These are phyloP conservation scores for Styphnolobium japonicum DNA, from an alignment of 306 rosid genomes.

Conservation along the genomic window DNA sequence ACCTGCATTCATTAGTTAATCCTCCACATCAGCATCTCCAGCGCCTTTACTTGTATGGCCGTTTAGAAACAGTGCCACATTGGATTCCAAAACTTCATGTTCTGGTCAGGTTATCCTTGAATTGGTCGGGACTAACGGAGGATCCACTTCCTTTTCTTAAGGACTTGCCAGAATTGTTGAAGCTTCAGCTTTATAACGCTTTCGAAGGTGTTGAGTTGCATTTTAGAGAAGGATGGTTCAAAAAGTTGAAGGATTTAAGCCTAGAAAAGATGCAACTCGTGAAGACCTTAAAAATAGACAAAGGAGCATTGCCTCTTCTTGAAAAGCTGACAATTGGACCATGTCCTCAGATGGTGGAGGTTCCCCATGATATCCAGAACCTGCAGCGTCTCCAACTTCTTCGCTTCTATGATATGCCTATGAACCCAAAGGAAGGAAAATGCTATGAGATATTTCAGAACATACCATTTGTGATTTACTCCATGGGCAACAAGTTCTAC, in stretches of 20 bases:
- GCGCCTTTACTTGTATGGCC: not conserved
- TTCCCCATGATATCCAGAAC: not conserved
- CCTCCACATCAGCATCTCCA: not conserved
- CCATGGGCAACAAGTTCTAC: not conserved
- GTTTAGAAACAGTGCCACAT: not conserved
- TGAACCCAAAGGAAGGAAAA: not conserved
- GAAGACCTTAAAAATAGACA: not conserved
- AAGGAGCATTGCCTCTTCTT: not conserved
- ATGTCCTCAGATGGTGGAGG: not conserved
- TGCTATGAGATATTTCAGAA: not conserved
- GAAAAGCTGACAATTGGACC: not conserved
- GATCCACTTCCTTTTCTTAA: not conserved
- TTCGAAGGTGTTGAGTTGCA: not conserved
- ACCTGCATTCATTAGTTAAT: not conserved
- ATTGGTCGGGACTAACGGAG: not conserved
- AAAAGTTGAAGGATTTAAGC: not conserved
- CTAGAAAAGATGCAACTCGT: not conserved
- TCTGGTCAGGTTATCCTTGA: not conserved
- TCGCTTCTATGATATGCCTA: not conserved
- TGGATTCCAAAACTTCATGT: not conserved
- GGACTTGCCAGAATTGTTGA: not conserved
- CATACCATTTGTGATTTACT: not conserved
- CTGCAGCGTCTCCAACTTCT: not conserved
- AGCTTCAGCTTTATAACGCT: not conserved
- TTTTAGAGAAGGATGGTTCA: not conserved